Percentiles rank a stretch among this genome's conserved stretches.
Conservation (phyloP, 2,329 filamentous ascomycete species). For the Penicillium griseofulvum region DNA sequence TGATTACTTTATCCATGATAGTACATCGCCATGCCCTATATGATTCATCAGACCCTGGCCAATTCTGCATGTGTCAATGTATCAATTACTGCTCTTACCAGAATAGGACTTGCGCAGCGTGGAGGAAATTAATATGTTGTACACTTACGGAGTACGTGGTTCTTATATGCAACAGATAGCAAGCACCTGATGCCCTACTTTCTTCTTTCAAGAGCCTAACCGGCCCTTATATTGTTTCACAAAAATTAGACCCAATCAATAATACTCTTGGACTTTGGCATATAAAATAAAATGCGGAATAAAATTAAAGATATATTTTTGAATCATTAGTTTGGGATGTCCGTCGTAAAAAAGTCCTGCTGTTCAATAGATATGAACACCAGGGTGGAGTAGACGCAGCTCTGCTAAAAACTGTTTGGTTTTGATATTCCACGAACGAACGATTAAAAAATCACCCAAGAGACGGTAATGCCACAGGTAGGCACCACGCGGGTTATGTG, state of each 20-base stretch:
- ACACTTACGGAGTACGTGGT: too few relatives aligned
- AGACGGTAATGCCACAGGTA: slow-evolving; percentile 32
- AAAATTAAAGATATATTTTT: not conserved
- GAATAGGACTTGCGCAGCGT: too few relatives aligned
- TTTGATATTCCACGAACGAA: slow-evolving; percentile 50
- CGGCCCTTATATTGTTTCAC: too few relatives aligned
- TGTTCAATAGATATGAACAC: slow-evolving; percentile 40
- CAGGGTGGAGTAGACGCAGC: slow-evolving; percentile 52
- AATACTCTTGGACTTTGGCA: too few relatives aligned
- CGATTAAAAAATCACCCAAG: slow-evolving; percentile 39
- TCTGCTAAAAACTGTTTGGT: slow-evolving; percentile 50
- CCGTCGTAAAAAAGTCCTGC: slow-evolving; percentile 49
- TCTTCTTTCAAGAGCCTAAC: too few relatives aligned
- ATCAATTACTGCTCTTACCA: too few relatives aligned
- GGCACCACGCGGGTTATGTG: slow-evolving; percentile 29
- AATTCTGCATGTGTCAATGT: too few relatives aligned
- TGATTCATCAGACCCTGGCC: not conserved
- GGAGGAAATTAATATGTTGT: too few relatives aligned
- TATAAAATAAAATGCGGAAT: not conserved
- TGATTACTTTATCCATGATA: not conserved
- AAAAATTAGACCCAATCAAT: too few relatives aligned
- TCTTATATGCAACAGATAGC: too few relatives aligned
- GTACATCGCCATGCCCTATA: too few relatives aligned
- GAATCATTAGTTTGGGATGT: slow-evolving; percentile 30
- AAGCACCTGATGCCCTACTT: too few relatives aligned